A percentile compares a stretch with the other conserved stretches of the same genome.
Evolutionary conservation across 2,329 filamentous ascomycete genomes (phyloP).

Genomic region (Colletotrichum brevisporum): DNA sequence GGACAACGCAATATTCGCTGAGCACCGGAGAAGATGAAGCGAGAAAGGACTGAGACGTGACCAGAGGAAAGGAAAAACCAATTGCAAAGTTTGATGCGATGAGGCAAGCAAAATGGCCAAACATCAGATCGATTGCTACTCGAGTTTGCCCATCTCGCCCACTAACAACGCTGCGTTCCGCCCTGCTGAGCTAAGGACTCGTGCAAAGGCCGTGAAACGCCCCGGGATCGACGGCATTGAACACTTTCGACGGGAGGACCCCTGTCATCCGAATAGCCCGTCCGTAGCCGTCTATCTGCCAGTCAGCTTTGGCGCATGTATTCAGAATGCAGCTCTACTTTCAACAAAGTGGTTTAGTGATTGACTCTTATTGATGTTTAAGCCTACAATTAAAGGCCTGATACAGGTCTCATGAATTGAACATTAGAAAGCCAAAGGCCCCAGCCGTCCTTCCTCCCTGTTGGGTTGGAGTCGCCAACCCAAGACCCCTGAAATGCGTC

Average conservation of each 20-base stretch:
- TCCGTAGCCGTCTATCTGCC: background rate
- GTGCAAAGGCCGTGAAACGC: slow-evolving; percentile 36
- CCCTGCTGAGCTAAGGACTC: slow-evolving; percentile 30
- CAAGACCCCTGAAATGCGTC: slow-evolving; percentile 7
- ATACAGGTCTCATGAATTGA: slow-evolving; percentile 13
- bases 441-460: background rate
- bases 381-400: slow-evolving; percentile 18
- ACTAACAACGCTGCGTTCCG: background rate
- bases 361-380: slow-evolving; percentile 8
- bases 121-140: slow-evolving; percentile 32
- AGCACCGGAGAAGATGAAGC: background rate
- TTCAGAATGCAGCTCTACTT: background rate
- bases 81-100: slow-evolving; percentile 4
- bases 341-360: background rate
- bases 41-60: background rate
- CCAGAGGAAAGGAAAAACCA: slow-evolving; percentile 4
- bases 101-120: slow-evolving; percentile 14
- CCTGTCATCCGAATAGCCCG: slow-evolving; percentile 33
- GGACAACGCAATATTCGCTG: background rate
- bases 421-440: slow-evolving; percentile 1
- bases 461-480: slow-evolving; percentile 10
- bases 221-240: slow-evolving; percentile 21
- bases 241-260: slow-evolving; percentile 26
- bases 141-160: background rate
- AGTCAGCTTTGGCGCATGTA: background rate